Evolutionary conservation across 805 yeast species (phyloP), one percentile per base, ranked within the genome.

Genomic region (Starmerella tilneyi): DNA sequence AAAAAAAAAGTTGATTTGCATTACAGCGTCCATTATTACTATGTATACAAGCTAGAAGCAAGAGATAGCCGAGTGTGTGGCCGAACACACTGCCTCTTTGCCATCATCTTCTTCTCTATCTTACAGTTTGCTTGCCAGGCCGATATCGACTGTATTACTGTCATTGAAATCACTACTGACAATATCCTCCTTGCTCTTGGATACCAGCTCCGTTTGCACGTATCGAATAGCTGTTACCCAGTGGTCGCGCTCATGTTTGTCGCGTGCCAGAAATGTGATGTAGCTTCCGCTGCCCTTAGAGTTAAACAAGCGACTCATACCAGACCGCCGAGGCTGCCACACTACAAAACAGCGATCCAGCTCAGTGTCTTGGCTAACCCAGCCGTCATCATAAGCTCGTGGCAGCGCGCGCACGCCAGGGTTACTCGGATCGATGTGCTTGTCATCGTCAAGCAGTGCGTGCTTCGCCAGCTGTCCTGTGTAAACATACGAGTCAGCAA

Each of bases 341-440:
- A 89, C 54, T 0, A 92, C 83, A 56, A 89, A 86, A 51, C 92
- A 77, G 41, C 94, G 67, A 22, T 75, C 64, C n/a, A 70, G 54
- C 52, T 84, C 92, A 39, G 79, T 82, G 56, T 89, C 97, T 8
- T 76, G 68, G 2, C 94, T 80, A 51, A 70, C 73, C 85, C 94
- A 81, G 0, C 96, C 96, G 62, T 86, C 94, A 1, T 72, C 63
- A 57, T 82, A 86, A 0, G 81, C 66, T 28, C 94, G 66, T 0
- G 96, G 94, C 24, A 81, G 58, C 0, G 78, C 63, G 39, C 72
- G 70, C 4, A 68, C 70, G 0, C 80, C 83, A 0, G 82, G 80
- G 46, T 71, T 63, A 17, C 63, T 59, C 3, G 65, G 64, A 46
- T 77, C 76, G 36, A 69, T 62, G 21, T 69, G 71, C 19, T 59